phyloP scores from a whole-genome alignment of 2,329 filamentous ascomycete genomes.

The Bipolaris sorokiniana region DNA sequence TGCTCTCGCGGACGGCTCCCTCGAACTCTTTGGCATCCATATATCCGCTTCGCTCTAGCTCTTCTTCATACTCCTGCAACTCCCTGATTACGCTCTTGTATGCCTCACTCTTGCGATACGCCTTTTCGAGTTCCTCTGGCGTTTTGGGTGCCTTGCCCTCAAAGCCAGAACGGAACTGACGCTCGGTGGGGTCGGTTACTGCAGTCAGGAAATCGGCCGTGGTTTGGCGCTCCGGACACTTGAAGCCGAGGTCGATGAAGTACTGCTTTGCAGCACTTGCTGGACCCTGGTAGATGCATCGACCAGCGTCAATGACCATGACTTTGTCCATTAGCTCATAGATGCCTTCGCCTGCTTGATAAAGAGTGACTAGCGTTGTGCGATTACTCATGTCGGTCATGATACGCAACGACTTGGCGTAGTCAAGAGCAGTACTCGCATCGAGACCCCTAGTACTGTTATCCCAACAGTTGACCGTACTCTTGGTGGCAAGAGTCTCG shows the following conservation, averaged over 20 bases:
- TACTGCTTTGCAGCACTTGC: slow-evolving; percentile 67
- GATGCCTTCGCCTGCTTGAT: slow-evolving; percentile 73
- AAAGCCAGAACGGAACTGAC: slow-evolving; percentile 64
- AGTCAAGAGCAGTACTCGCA: slow-evolving; percentile 78
- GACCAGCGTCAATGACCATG: slow-evolving; percentile 74
- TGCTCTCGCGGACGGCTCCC: slow-evolving; percentile 67
- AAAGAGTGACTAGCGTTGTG: slow-evolving; percentile 73
- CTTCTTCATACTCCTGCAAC: slow-evolving; percentile 65
- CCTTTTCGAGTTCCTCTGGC: slow-evolving; percentile 69
- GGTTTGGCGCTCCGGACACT: slow-evolving; percentile 66
- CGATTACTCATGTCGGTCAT: slow-evolving; percentile 79
- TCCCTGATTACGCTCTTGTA: slow-evolving; percentile 68
- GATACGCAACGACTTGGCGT: slow-evolving; percentile 75
- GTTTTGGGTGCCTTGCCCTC: slow-evolving; percentile 73
- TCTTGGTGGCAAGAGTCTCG: slow-evolving; percentile 71
- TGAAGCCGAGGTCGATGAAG: slow-evolving; percentile 69
- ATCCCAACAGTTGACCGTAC: slow-evolving; percentile 77
- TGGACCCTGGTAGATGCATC: slow-evolving; percentile 70
- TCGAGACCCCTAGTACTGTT: slow-evolving; percentile 83
- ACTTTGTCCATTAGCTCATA: slow-evolving; percentile 82
- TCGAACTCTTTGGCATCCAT: slow-evolving; percentile 70
- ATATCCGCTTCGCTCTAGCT: slow-evolving; percentile 63
- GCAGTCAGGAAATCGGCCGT: slow-evolving; percentile 81
- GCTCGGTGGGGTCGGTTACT: slow-evolving; percentile 74
- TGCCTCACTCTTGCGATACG: slow-evolving; percentile 68